Evolutionary conservation across 2,329 filamentous ascomycete species (phyloP).

Genomic region (Exserohilum turcica): DNA sequence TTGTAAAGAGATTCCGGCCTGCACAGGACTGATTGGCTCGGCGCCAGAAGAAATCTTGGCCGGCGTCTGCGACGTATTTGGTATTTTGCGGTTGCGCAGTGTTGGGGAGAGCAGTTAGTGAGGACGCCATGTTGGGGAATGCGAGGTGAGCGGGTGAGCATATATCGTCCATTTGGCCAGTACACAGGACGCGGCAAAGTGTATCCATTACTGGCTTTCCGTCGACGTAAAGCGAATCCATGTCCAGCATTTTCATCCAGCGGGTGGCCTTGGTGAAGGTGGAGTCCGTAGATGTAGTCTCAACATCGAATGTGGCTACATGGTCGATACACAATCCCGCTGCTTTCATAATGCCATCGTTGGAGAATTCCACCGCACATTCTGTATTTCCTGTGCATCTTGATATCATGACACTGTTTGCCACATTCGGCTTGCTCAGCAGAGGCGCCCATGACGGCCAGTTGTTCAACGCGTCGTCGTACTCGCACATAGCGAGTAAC

Average conservation of each 20-base stretch:
- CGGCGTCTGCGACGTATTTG: neutral
- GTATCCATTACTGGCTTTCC: neutral
- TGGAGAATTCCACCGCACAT: neutral
- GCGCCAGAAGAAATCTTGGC: neutral
- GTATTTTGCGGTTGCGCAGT: too few species aligned
- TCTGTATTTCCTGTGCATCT: neutral
- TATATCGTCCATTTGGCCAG: neutral
- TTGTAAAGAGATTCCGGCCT: neutral
- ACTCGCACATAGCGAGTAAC: neutral
- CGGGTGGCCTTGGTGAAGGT: neutral
- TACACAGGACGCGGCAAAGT: neutral
- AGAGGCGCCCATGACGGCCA: neutral
- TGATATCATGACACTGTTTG: neutral
- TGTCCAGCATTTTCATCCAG: neutral
- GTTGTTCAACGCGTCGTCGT: neutral
- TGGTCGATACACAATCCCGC: neutral
- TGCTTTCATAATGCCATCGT: neutral
- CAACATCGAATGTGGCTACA: neutral
- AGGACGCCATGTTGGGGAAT: neutral
- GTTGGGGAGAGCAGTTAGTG: neutral
- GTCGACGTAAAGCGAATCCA: neutral
- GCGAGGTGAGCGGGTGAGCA: fast-evolving
- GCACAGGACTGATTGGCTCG: fast-evolving
- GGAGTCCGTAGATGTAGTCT: neutral
- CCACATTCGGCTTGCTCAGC: neutral